Evolutionary conservation across 2,329 filamentous ascomycete species (phyloP), one percentile per base, ranked within the genome.

Genomic region (Fusarium annulatum): DNA sequence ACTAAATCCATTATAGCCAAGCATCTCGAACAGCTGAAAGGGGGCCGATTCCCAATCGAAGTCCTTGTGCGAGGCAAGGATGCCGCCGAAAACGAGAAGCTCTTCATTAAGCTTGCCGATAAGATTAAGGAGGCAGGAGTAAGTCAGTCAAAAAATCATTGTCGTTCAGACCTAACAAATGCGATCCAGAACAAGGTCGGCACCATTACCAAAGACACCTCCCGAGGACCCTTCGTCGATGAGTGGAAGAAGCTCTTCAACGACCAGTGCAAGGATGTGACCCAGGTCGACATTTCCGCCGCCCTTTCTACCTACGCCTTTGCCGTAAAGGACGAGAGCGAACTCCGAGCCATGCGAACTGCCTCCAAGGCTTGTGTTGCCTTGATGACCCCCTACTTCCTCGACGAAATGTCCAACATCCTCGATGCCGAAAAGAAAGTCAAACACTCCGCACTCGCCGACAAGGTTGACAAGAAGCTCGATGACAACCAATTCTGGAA

Each of bases 371-470:
- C 96, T 52, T 98, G 95, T 77, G 96, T 97, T 74, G 95, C 95
- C 66, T 87, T 98, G 68, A 97, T 98, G 92, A 94, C 94, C 57
- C 94, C 96, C 67, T 99, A 96, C 83, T 98, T 98, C 82, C 92
- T 99, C 74, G 96, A 99, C 80, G 95, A 98, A 82, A 98, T 99
- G 95, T 97, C 96, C 57, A 93, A 93, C 77, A 93, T 98, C 59
- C 90, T 99, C 68, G 96, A 99, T 80, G 93, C 95, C 76, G 97
- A 98, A 82, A 98, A 97, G 87, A 97, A 97, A 81, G 94, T 98
- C 80, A 96, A 95, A 72, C 96, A 99, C 84, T 94, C 92, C 74
- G 88, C 89, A 5, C 88, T 99, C 12, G 91, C 94, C n/a, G 91
- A 94, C 78, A 96, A 95, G 83, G 93, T 99, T 38, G 91, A 96